Evolutionary conservation across 257 asterid genomes (phyloP).

Genomic region (Solanum neorickii): DNA sequence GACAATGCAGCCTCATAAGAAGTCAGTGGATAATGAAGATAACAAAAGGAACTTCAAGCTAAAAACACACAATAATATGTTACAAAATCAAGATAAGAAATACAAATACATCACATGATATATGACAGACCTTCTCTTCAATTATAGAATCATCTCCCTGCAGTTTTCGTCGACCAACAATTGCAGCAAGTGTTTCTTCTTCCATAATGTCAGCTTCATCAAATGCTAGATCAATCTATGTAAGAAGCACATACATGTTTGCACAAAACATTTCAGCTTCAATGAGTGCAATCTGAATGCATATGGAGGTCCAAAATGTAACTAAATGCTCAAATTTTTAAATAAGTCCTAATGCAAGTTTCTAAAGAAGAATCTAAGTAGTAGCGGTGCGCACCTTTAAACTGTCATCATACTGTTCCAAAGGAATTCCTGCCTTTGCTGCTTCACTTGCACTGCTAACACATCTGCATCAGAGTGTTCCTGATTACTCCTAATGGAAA

Average conservation of each 20-base stretch:
- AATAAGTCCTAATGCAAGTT: not conserved
- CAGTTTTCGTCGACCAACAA: constrained; percentile 54
- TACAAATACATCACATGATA: not conserved
- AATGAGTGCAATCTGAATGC: not conserved
- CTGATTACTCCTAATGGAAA: constrained; percentile 20
- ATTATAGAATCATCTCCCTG: constrained; percentile 59
- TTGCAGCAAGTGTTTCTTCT: constrained; percentile 50
- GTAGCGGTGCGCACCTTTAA: constrained; percentile 25
- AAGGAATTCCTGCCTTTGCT: constrained; percentile 71
- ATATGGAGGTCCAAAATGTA: not conserved
- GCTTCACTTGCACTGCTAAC: constrained; percentile 77
- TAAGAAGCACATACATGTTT: not conserved
- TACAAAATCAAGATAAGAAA: not conserved
- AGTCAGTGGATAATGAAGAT: constrained; percentile 11
- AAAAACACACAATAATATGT: constrained; percentile 2
- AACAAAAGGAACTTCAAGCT: not conserved
- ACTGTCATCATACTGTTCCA: constrained; percentile 39
- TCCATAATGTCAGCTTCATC: constrained; percentile 67
- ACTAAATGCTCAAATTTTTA: not conserved
- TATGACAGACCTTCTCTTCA: constrained; percentile 53
- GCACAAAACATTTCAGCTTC: not conserved
- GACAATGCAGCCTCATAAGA: constrained; percentile 14
- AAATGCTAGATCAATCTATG: constrained; percentile 48
- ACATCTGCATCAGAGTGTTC: constrained; percentile 43
- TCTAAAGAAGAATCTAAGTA: not conserved